These are phyloP conservation scores for Baorangia bicolor DNA, from an alignment of 768 basidiomycete genomes.

Conservation along the genomic window DNA sequence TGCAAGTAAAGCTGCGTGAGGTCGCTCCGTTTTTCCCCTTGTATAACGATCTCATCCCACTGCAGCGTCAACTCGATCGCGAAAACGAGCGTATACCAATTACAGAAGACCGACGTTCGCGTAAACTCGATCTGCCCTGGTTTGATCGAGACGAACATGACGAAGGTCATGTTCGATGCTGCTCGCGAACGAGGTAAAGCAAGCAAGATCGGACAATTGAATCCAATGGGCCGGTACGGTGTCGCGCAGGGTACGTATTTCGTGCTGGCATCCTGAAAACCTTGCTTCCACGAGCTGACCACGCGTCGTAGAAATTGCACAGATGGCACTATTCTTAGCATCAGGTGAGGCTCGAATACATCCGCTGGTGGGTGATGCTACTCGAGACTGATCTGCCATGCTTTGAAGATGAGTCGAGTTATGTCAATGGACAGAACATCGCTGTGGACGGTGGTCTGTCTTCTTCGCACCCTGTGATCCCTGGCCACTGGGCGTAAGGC, in stretches of 20 bases:
- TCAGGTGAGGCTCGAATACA: conserved; percentile 54
- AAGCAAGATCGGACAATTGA: conserved; percentile 74
- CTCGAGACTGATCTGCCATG: conserved; percentile 9
- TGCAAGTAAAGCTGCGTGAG: conserved; percentile 91
- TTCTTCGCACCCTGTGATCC: conserved; percentile 73
- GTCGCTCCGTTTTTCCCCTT: conserved; percentile 7
- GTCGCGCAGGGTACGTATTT: conserved; percentile 63
- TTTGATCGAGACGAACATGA: conserved; percentile 94
- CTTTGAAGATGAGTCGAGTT: conserved; percentile 77
- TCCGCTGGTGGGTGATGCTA: not conserved
- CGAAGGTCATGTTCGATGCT: conserved; percentile 67
- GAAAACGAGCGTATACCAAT: conserved; percentile 75
- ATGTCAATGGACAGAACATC: conserved; percentile 87
- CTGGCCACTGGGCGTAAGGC: conserved; percentile 64
- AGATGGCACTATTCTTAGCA: conserved; percentile 81
- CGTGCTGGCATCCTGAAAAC: conserved; percentile 9
- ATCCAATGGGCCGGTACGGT: conserved; percentile 81
- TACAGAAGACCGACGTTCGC: conserved; percentile 79
- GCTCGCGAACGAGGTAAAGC: conserved; percentile 75
- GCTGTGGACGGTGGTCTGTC: conserved; percentile 87
- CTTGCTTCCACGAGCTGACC: conserved; percentile 11
- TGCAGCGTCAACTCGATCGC: conserved; percentile 85
- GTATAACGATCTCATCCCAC: conserved; percentile 3
- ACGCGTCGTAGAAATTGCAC: conserved; percentile 70
- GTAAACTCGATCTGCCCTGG: conserved; percentile 92